A percentile compares a stretch with the other conserved stretches of the same genome.
Conservation (phyloP, 73 alveolate genomes). For the Paramecium primaurelia region DNA sequence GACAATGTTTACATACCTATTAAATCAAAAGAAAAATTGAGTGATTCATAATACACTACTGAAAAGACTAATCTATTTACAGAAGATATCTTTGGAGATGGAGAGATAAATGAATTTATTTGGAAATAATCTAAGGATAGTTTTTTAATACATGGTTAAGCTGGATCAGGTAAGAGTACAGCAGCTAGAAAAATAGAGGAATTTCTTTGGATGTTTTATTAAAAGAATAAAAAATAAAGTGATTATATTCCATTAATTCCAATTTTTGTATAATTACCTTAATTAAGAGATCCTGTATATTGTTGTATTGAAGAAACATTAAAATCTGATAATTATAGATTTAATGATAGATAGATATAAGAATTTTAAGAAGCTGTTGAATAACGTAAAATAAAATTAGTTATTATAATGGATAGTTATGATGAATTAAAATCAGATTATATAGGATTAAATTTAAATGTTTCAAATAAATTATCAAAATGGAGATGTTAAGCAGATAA, state of each 20-base stretch:
- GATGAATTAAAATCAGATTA: background rate
- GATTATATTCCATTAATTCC: conserved; percentile 4
- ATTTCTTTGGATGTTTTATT: background rate
- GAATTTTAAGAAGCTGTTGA: conserved; percentile 21
- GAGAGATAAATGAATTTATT: background rate
- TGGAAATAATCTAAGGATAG: background rate
- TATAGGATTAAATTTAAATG: background rate
- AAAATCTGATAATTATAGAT: background rate
- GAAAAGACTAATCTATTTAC: background rate
- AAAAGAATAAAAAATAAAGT: background rate
- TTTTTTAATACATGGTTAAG: conserved; percentile 10
- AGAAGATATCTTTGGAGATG: background rate
- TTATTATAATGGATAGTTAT: conserved; percentile 23
- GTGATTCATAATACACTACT: background rate
- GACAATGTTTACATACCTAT: background rate
- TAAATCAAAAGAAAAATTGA: background rate
- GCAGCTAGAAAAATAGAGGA: conserved; percentile 34
- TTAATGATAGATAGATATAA: background rate
- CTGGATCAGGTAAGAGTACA: conserved; percentile 45
- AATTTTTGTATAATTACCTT: background rate
- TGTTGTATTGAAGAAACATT: background rate
- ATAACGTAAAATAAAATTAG: background rate
- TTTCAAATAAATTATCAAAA: background rate
- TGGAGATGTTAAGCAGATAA: background rate
- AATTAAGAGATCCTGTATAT: background rate